Evolutionary conservation across 2,329 filamentous ascomycete genomes (phyloP), one percentile per base, ranked within the genome.

Genomic region (Fusarium decemcellulare): DNA sequence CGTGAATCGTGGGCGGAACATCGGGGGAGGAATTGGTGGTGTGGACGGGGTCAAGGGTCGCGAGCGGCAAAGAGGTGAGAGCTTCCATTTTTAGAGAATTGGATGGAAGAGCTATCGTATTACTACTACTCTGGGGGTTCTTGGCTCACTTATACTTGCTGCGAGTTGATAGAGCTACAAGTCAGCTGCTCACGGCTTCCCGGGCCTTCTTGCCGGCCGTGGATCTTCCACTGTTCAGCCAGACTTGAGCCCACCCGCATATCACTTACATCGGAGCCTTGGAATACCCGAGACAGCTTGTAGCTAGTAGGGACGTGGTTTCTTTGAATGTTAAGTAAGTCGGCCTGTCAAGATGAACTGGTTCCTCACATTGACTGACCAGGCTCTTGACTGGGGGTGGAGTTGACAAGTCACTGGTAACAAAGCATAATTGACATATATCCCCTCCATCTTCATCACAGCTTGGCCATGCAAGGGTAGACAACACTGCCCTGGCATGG

Each of bases 11-110:
- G 6, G 47, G 47, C n/a, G 18, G 4, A 23, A 23, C 18, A 23
- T 50, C 47, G 32, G 47, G 32, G 46, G 46, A 2, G 30, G 39
- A 23, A n/a, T n/a, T 14, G 46, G 46, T 14, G 46, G 46, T 36
- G 46, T 50, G 47, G 16, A 37, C 47, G 9, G 47, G 47, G 5
- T 37, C 47, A 27, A 50, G 47, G 30, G 47, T 50, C 29, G 47
- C 16, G 16, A 50, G 47, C 5, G 7, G 7, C 6, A 48, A 18
- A 1, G 18, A 8, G 27, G n/a, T 11, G 30, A 30, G 14, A 6
- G 32, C n/a, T 18, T 32, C 15, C 47, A 51, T 51, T 37, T 32
- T 29, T 3, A 37, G 12, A 8, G 12, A 34, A 48, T 48, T 4
- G 32, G 14, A 4, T 8, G 12, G 16, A n/a, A 16, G 37, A 40